Base-by-base conservation (phyloP, 1,284 basidiomycete species). In the Cutaneotrichosporon mucoides region DNA sequence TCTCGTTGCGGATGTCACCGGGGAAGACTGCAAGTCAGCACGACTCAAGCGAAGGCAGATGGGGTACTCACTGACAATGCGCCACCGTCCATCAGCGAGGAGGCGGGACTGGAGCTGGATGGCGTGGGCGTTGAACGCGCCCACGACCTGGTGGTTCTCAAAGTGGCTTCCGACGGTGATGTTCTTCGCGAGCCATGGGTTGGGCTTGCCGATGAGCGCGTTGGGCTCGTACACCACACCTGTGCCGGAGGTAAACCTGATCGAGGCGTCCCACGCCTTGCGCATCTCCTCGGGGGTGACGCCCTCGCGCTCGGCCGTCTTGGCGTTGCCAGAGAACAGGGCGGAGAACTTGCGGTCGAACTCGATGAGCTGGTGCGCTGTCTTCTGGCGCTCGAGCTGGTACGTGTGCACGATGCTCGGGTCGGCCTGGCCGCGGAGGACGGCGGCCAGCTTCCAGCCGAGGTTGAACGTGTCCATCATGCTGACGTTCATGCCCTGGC, bases 261-360 rank as follows among this genome's bases (percentile, higher is more conserved):
- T 63, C 45, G 59, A 58, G 56, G 60, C 52, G 33, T 63, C 55
- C 58, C 59, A 65, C 0, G 61, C 50, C 7, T 46, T 51, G 5
- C 49, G 34, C 57, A 59, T 62, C 54, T 63, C 63, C 2, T 82
- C 79, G 40, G 81, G 79, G 5, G 84, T 84, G 15, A 53, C 35
- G 13, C 45, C 44, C 48, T 48, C 56, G 16, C 45, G 16, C 4
- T 47, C 47, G 35, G 38, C 44, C 37, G 81, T 80, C 54, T 59
- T 59, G 7, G 88, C 86, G 75, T 89, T 90, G 48, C 85, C 86
- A 13, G 88, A 89, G 75, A 91, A 90, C 24, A 92, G 77, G 11
- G 83, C 81, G 2, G 88, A 83, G 70, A 86, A 90, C 66, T 86
- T 78, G 72, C 85, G 86, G 75, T 93, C 90, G 66, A 91, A 91